Base-by-base conservation (phyloP, 2,329 filamentous ascomycete species). In the Claviceps maximensis region DNA sequence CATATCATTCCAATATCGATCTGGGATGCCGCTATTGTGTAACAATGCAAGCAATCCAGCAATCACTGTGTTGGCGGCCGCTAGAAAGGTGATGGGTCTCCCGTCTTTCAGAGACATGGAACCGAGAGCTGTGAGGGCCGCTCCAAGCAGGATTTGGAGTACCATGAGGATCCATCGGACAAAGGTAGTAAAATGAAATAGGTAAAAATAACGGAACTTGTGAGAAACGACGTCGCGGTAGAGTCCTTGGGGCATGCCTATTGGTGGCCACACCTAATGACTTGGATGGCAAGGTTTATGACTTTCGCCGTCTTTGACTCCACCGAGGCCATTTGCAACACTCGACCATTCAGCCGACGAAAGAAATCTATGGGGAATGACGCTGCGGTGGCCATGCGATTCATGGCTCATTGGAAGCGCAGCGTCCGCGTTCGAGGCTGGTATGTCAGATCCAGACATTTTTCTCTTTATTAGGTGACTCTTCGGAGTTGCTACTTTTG, bases 1-100 rank as follows among this genome's bases (percentile, higher is more conserved):
- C 57, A 70, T 71, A 58, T 78, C 69, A 49, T 70, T 71, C 29
- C 74, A 69, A 57, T 77, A 77, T 8, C 75, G 65, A 55, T 77
- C 73, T 2, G 76, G 75, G 19, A 79, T 60, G 1, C 76, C 76
- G 54, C 74, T 77, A 59, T 78, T 78, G 62, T 78, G 74, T 54
- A 79, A 58, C 17, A 78, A 64, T 2, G 74, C 76, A 4, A 79
- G 65, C 7, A 78, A 59, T 1, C 76, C 76, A 8, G 76, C 73
- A 42, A 71, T 66, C 52, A 75, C 62, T 0, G 76, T 79, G 60
- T 77, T 78, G 54, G 70, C 58, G 6, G 73, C 74, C 1, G 73
- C 75, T 8, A 78, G 69, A n/a, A 71, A 55, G 2, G 75, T 77
- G 53, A 78, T 75, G 17, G 68, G 62, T 1, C 65, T 70, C 13